phyloP scores from a whole-genome alignment of 2,329 filamentous ascomycete genomes.

The Ambrosiella beaveri region DNA sequence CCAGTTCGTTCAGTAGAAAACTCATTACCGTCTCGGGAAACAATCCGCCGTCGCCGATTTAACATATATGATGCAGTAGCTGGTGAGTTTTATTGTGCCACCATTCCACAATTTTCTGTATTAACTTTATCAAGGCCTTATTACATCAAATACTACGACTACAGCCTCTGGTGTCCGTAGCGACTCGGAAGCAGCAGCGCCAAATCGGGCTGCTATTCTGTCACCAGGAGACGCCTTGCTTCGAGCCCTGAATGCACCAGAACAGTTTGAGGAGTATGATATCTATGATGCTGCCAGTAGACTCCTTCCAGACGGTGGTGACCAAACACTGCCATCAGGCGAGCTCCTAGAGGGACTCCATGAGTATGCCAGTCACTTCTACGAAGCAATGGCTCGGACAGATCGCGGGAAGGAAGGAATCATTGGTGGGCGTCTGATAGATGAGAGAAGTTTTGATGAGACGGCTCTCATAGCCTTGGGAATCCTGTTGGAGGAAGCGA shows the following conservation, averaged over 20 bases:
- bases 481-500: slow-evolving; percentile 56
- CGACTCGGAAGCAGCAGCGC: neutral
- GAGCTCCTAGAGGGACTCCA: slow-evolving; percentile 55
- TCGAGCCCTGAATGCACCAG: slow-evolving; percentile 43
- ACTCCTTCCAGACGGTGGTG: slow-evolving; percentile 29
- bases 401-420: slow-evolving; percentile 10
- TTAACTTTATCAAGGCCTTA: slow-evolving; percentile 7
- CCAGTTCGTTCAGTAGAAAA: neutral
- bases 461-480: slow-evolving; percentile 61
- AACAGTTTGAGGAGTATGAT: slow-evolving; percentile 52
- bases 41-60: slow-evolving; percentile 21
- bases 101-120: neutral
- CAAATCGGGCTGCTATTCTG: slow-evolving; percentile 19
- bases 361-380: slow-evolving; percentile 49
- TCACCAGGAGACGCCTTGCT: slow-evolving; percentile 58
- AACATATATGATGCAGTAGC: slow-evolving; percentile 60
- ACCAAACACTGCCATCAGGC: slow-evolving; percentile 42
- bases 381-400: slow-evolving; percentile 25
- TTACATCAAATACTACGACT: slow-evolving; percentile 3
- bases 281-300: slow-evolving; percentile 49
- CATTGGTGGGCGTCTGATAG: slow-evolving; percentile 20
- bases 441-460: slow-evolving; percentile 55
- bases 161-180: neutral
- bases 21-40: no score
- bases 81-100: slow-evolving; percentile 27